Percentiles rank a stretch among this genome's conserved stretches.
These are phyloP conservation scores for Cladosporium sp. DNA, from an alignment of 2,329 filamentous ascomycete genomes.

Conservation along the genomic window DNA sequence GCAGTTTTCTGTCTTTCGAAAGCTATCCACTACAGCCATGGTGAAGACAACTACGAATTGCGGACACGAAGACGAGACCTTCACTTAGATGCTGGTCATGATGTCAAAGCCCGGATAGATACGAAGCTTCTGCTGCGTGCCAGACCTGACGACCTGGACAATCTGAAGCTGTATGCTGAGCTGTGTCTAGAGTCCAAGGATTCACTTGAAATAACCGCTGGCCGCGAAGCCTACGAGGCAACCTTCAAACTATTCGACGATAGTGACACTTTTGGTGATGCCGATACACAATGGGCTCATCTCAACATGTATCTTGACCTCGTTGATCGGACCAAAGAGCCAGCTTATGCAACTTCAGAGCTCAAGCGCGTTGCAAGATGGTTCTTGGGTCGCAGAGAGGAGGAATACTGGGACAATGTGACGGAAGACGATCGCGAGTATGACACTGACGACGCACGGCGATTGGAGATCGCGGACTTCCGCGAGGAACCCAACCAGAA, in stretches of 20 bases:
- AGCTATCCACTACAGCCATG: slow-evolving; percentile 51
- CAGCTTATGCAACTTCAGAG: slow-evolving; percentile 66
- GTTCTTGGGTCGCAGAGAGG: slow-evolving; percentile 74
- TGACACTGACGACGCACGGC: slow-evolving; percentile 73
- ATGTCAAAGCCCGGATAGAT: slow-evolving; percentile 51
- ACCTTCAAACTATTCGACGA: slow-evolving; percentile 54
- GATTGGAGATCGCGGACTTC: slow-evolving; percentile 64
- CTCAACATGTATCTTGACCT: slow-evolving; percentile 84
- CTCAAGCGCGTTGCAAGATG: slow-evolving; percentile 76
- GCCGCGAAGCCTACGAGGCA: slow-evolving; percentile 49
- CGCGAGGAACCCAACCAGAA: slow-evolving; percentile 51
- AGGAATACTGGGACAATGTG: slow-evolving; percentile 73
- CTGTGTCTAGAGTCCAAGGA: slow-evolving; percentile 44
- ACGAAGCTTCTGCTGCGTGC: slow-evolving; percentile 58
- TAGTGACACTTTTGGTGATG: slow-evolving; percentile 40
- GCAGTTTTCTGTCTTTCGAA: slow-evolving; percentile 57
- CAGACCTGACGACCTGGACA: slow-evolving; percentile 56
- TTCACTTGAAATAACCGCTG: slow-evolving; percentile 30
- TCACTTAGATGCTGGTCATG: slow-evolving; percentile 53
- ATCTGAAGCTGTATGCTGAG: slow-evolving; percentile 59
- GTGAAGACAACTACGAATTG: slow-evolving; percentile 51
- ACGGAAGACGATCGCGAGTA: slow-evolving; percentile 75
- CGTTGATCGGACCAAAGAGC: slow-evolving; percentile 65
- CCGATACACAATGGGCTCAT: slow-evolving; percentile 70
- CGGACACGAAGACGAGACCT: slow-evolving; percentile 58